Evolutionary conservation across 2,329 filamentous ascomycete genomes (phyloP).

Genomic region (Trichoderma brevicompactum): DNA sequence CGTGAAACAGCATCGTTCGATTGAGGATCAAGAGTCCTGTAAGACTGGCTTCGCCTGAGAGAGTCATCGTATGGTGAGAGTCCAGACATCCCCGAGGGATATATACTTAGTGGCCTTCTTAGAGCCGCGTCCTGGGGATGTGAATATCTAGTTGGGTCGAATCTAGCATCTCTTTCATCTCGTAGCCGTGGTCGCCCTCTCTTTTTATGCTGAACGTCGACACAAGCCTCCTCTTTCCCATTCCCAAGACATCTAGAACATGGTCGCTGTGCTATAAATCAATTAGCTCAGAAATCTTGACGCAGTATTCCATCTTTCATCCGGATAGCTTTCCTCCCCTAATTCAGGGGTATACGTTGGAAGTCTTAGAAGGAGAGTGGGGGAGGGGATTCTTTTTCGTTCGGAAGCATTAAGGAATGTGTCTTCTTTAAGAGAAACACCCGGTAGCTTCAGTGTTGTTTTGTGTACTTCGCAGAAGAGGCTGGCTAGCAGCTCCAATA

Average conservation of each 20-base stretch:
- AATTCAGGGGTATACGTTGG: no score
- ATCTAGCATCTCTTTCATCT: constrained; percentile 68
- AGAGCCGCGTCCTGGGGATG: constrained; percentile 51
- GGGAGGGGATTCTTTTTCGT: neutral
- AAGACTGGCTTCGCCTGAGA: constrained; percentile 52
- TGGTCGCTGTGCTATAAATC: constrained; percentile 67
- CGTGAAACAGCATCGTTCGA: constrained; percentile 46
- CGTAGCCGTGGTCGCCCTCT: constrained; percentile 76
- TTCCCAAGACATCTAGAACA: constrained; percentile 78
- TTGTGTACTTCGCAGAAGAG: neutral
- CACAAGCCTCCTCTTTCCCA: constrained; percentile 78
- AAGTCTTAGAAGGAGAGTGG: neutral
- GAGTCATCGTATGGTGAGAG: constrained; percentile 53
- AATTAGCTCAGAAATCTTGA: constrained; percentile 40
- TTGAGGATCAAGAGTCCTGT: constrained; percentile 59
- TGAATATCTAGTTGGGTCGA: constrained; percentile 55
- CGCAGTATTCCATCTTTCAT: neutral
- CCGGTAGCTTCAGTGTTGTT: no score
- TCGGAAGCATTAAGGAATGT: neutral
- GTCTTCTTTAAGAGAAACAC: no score
- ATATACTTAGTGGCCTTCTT: constrained; percentile 57
- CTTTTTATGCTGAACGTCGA: constrained; percentile 87
- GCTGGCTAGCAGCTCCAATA: neutral
- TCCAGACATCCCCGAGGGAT: constrained; percentile 51
- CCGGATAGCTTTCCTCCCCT: neutral